Percentiles rank a stretch among this genome's conserved stretches.
phyloP scores from a whole-genome alignment of 371 early-diverging fungal species.

The Neoconidiobolus thromboides region DNA sequence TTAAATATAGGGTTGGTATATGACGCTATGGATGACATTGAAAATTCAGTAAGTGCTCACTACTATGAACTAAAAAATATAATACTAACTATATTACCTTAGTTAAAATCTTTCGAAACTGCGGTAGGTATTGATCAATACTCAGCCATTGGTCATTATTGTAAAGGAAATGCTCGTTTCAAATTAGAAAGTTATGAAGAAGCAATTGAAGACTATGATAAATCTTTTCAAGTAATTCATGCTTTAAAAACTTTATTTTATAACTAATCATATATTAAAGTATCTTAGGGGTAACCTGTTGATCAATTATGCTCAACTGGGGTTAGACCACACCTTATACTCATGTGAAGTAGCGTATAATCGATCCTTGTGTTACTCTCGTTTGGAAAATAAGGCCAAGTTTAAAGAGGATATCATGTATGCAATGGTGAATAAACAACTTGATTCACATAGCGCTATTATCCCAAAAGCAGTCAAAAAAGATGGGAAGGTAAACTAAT shows the following conservation, averaged over 20 bases:
- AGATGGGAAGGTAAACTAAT: not conserved
- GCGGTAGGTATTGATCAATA: constrained; percentile 68
- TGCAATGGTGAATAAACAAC: constrained; percentile 43
- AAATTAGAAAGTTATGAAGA: constrained; percentile 46
- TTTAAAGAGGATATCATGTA: constrained; percentile 58
- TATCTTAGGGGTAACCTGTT: not conserved
- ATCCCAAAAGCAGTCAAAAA: constrained; percentile 43
- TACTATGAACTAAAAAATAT: no score
- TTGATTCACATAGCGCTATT: constrained; percentile 41
- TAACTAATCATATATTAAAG: not conserved
- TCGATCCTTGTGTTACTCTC: constrained; percentile 63
- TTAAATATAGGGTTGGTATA: constrained; percentile 25
- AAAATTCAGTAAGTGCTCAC: no score
- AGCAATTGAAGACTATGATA: constrained; percentile 29
- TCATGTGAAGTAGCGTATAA: constrained; percentile 79
- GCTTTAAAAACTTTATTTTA: not conserved
- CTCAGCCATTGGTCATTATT: constrained; percentile 80
- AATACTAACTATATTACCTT: not conserved
- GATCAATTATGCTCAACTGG: constrained; percentile 23
- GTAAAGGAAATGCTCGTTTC: constrained; percentile 71
- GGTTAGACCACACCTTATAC: constrained; percentile 68
- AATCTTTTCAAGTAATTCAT: constrained; percentile 29
- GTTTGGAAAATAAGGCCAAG: constrained; percentile 45
- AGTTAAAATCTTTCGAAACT: constrained; percentile 27
- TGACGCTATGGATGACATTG: no score